These are phyloP conservation scores for Zygnema circumcarinatum DNA, from an alignment of 139 green algal genomes.

Conservation along the genomic window DNA sequence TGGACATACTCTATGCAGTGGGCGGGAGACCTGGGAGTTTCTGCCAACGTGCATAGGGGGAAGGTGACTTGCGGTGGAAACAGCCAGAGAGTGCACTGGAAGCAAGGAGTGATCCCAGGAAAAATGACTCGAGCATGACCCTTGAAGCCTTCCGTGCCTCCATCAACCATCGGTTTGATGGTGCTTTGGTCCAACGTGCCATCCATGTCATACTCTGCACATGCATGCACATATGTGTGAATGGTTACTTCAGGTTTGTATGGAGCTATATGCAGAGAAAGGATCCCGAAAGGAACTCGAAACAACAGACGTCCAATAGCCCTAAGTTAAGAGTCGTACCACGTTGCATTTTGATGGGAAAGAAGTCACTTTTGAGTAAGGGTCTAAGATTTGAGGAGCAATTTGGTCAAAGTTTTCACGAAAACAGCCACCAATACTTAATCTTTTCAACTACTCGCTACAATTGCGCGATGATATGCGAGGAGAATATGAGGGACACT, in stretches of 20 bases:
- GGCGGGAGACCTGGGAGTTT: slow-evolving; percentile 76
- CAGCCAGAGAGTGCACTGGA: slow-evolving; percentile 99
- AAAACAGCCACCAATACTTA: too few relatives aligned
- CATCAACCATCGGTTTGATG: slow-evolving; percentile 96
- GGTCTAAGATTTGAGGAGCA: too few relatives aligned
- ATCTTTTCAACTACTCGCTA: too few relatives aligned
- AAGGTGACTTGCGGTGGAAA: slow-evolving; percentile 97
- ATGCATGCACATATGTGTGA: slow-evolving; percentile 13
- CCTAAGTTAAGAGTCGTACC: too few relatives aligned
- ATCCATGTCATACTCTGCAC: slow-evolving; percentile 82
- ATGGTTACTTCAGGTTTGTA: neutral
- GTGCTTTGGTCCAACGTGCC: slow-evolving; percentile 79
- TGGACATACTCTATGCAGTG: slow-evolving; percentile 99
- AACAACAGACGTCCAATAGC: too few relatives aligned
- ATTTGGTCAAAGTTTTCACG: too few relatives aligned
- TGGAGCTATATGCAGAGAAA: too few relatives aligned
- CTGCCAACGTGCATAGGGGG: slow-evolving; percentile 95
- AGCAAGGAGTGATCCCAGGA: slow-evolving; percentile 95
- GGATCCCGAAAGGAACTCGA: too few relatives aligned
- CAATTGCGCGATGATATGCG: too few relatives aligned
- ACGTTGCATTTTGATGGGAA: too few relatives aligned
- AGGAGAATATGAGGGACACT: too few relatives aligned
- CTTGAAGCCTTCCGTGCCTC: slow-evolving; percentile 99
- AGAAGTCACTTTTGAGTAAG: too few relatives aligned
- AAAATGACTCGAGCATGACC: slow-evolving; percentile 96